phyloP scores from a whole-genome alignment of 2,329 filamentous ascomycete genomes.

The Phialemoniopsis sp. region DNA sequence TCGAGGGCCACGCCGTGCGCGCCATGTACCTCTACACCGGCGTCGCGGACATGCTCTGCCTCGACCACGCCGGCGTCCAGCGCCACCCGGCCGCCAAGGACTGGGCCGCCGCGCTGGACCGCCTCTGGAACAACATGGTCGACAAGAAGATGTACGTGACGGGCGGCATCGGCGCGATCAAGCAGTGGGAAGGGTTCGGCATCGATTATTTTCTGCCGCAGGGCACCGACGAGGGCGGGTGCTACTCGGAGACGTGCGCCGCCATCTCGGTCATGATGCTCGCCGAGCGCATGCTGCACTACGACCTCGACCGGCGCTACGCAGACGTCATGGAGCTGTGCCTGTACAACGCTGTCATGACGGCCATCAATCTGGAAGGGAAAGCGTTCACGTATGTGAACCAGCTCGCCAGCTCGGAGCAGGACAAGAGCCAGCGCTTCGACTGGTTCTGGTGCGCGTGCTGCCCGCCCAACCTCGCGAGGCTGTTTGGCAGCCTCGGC shows the following conservation, averaged over 20 bases:
- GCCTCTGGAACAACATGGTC: slow-evolving; percentile 58
- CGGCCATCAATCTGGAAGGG: slow-evolving; percentile 51
- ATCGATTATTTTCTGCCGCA: slow-evolving; percentile 56
- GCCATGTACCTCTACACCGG: slow-evolving; percentile 58
- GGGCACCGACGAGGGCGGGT: slow-evolving; percentile 55
- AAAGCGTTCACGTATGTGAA: slow-evolving; percentile 59
- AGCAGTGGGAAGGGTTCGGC: slow-evolving; percentile 58
- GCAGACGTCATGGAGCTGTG: slow-evolving; percentile 57
- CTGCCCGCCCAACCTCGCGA: slow-evolving; percentile 56
- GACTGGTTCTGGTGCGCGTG: slow-evolving; percentile 58
- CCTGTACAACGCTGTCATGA: slow-evolving; percentile 57
- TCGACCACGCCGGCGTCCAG: slow-evolving; percentile 24
- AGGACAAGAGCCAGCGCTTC: slow-evolving; percentile 41
- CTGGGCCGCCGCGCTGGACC: slow-evolving; percentile 33
- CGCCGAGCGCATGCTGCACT: slow-evolving; percentile 48
- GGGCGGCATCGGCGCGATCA: slow-evolving; percentile 53
- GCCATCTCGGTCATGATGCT: slow-evolving; percentile 58
- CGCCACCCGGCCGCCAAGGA: slow-evolving; percentile 12
- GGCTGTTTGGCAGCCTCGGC: slow-evolving; percentile 51
- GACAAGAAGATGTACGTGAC: slow-evolving; percentile 60
- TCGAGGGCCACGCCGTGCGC: slow-evolving; percentile 57
- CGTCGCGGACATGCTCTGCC: slow-evolving; percentile 47
- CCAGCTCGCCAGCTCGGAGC: slow-evolving; percentile 50
- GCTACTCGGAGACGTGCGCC: slow-evolving; percentile 59
- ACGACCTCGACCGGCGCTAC: slow-evolving; percentile 48